Base-by-base conservation (phyloP, 1,284 basidiomycete species). In the Malassezia globosa region DNA sequence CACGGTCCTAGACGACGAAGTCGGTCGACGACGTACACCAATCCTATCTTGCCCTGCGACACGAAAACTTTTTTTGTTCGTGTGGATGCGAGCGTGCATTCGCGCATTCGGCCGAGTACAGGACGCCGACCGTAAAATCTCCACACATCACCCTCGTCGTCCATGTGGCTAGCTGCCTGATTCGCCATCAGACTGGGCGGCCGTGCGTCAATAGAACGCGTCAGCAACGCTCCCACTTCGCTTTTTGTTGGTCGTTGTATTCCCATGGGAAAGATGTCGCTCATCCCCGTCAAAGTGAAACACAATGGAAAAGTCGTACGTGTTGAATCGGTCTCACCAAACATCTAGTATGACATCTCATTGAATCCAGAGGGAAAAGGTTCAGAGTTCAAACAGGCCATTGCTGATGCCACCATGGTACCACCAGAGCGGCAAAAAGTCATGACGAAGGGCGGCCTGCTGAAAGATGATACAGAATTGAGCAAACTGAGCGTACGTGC, bases 401-500 rank as follows among this genome's bases (percentile, higher is more conserved):
- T 95, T 38, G 84, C 85, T 64, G 78, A 82, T 48, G 75, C 78
- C 35, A 95, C 89, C 0, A 87, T 87, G 8, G 83, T 96, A 4
- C 87, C 89, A 10, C 72, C 67, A 7, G 87, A 90, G 63, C 79
- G 89, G 41, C 90, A 94, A 84, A 97, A 95, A 74, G 84, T 96
- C 57, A 90, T 95, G 85, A 78, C 92, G 71, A 95, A 94, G 72
- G 86, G 86, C 40, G 86, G 86, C n/a, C 78, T 87, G 60, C 78
- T 94, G 42, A 69, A 69, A 88, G 84, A 94, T 64, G 85, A 92
- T 59, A 79, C 84, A 0, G 81, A 84, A 57, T 81, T 89, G 79
- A 78, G 77, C 59, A 89, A 87, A 72, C 78, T 94, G 33, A 81
- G 76, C 0, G 82, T 84, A 11, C 89, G 87, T 72, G 78, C 79